Base-by-base conservation (phyloP, 1,139 yeast genomes). In the Spencermartinsiella ligniputridi region DNA sequence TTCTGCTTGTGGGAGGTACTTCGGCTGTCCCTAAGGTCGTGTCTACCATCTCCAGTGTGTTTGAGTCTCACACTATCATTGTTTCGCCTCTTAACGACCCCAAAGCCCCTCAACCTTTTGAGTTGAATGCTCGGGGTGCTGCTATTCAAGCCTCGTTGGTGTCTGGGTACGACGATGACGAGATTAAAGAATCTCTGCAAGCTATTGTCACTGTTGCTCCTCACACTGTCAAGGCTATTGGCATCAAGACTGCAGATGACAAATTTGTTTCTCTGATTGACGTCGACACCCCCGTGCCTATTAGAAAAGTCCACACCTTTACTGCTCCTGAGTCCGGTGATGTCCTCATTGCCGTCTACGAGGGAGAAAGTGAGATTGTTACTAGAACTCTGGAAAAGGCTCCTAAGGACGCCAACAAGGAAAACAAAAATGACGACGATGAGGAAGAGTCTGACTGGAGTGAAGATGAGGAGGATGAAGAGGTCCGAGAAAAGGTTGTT, bases 91-190 rank as follows among this genome's bases (percentile, higher is more conserved):
- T 86, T 22, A 62, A 77, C 49, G 89, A 83, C 64, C 56, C 85
- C 52, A 85, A 85, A 68, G 89, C 95, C 46, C 63, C 83, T 50
- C 81, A 84, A 72, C 97, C 99, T 51, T 80, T 87, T 60, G 98
- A 94, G 71, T 76, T 89, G 61, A 75, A 84, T 54, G 83, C 95
- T 54, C 84, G 95, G 64, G 99, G 99, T 70, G 95, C 96, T 51
- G 97, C 98, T 49, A 77, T 92, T 64, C 98, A 94, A 75, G 98
- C 97, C 42, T 80, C 96, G 35, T 73, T 94, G 64, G 76, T 90
- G 54, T 86, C 87, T 59, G 73, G 80, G 44, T 88, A 83, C 58
- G 97, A 90, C 61, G 87, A 77, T 49, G 94, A 85, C 44, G 97
- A 90, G 70, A 76, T 92, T 58, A 72, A 75, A 45, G 96, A 89